Evolutionary conservation across 2,329 filamentous ascomycete genomes (phyloP).

Genomic region (Microcyclospora pomicola): DNA sequence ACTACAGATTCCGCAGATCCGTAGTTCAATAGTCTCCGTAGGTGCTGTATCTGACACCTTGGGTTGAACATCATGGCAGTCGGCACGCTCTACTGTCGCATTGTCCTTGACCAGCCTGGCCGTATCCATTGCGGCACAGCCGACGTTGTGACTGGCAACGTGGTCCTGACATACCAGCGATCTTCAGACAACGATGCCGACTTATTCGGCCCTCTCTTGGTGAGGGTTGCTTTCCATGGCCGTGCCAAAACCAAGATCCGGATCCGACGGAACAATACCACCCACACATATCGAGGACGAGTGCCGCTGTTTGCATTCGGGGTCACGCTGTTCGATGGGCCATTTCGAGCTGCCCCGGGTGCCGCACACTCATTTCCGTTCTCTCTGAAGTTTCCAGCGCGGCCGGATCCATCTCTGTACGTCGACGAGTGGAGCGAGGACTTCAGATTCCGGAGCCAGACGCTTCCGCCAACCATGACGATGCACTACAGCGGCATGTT

Average conservation of each 20-base stretch:
- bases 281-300: slow-evolving; percentile 4
- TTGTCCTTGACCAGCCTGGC: slow-evolving; percentile 3
- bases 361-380: slow-evolving; percentile 2
- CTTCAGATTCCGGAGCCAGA: no score
- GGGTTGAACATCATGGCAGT: slow-evolving; percentile 1
- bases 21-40: no score
- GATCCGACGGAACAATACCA: slow-evolving; percentile 2
- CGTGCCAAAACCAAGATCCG: slow-evolving; percentile 6
- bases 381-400: slow-evolving; percentile 3
- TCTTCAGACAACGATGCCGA: neutral
- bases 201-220: slow-evolving; percentile 4
- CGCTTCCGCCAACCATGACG: no score
- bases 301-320: slow-evolving; percentile 3
- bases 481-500: no score
- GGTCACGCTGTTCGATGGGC: slow-evolving; percentile 3
- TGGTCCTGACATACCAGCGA: slow-evolving; percentile 2
- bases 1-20: no score
- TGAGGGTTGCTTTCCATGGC: slow-evolving; percentile 2
- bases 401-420: no score
- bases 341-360: neutral
- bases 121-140: slow-evolving; percentile 2
- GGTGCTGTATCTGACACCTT: no score
- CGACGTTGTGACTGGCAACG: slow-evolving; percentile 3
- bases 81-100: slow-evolving; percentile 1
- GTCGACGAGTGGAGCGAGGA: no score